phyloP scores from a whole-genome alignment of 768 basidiomycete genomes.

The Neoboletus subvelutipes region DNA sequence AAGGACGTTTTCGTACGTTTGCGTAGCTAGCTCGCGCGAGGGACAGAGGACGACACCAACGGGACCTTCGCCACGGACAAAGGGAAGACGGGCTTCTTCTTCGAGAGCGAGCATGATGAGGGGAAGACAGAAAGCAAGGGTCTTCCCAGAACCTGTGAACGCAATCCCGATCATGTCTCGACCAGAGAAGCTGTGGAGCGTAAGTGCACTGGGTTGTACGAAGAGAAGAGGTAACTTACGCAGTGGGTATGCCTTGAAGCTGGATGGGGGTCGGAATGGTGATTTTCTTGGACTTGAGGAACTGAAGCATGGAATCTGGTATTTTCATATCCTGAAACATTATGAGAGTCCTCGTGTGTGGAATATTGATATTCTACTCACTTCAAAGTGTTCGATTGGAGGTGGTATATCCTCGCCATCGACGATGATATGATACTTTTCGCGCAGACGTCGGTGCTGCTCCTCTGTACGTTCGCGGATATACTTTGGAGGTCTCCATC shows the following conservation, averaged over 20 bases:
- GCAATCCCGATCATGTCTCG: constrained; percentile 99
- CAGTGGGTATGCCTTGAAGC: constrained; percentile 93
- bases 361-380: constrained; percentile 30
- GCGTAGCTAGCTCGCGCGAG: constrained; percentile 92
- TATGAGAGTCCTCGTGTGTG: constrained; percentile 10
- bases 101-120: constrained; percentile 95
- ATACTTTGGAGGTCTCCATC: constrained; percentile 87
- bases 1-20: constrained; percentile 93
- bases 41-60: constrained; percentile 97
- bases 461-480: constrained; percentile 69
- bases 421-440: constrained; percentile 92
- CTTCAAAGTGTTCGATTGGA: constrained; percentile 86
- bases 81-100: constrained; percentile 88
- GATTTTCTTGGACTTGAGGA: constrained; percentile 84
- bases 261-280: constrained; percentile 91
- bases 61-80: constrained; percentile 92
- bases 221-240: constrained; percentile 50
- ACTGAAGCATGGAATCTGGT: constrained; percentile 80
- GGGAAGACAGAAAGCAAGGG: constrained; percentile 97
- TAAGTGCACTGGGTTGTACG: constrained; percentile 3
- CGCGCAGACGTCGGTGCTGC: constrained; percentile 72
- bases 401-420: constrained; percentile 93
- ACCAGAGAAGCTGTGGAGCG: constrained; percentile 72
- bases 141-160: constrained; percentile 98
- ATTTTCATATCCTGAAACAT: constrained; percentile 91